Conservation (phyloP, 257 asterid genomes). For the Knoxia roxburghii region DNA sequence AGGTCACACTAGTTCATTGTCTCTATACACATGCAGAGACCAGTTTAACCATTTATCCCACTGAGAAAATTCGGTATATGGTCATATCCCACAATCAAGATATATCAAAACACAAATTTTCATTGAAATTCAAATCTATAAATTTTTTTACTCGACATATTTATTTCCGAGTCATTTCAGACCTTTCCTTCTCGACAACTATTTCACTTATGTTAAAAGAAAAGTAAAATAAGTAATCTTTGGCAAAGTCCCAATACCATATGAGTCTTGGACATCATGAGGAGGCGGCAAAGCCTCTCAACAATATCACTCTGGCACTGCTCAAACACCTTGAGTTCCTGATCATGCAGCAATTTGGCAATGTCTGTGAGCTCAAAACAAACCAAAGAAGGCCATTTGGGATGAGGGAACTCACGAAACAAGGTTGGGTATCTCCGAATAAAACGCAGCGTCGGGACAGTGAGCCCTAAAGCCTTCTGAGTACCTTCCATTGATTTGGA, state of each 20-base stretch:
- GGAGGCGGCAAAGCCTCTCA: conserved; percentile 63
- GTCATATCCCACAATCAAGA: too few species aligned
- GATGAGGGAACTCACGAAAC: conserved; percentile 87
- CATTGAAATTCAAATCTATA: too few species aligned
- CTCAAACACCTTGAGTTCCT: conserved; percentile 41
- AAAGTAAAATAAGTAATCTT: background rate
- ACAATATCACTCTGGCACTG: conserved; percentile 49
- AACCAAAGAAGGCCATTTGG: conserved; percentile 69
- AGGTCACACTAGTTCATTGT: too few species aligned
- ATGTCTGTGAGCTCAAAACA: conserved; percentile 65
- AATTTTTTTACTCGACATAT: too few species aligned
- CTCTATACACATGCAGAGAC: too few species aligned
- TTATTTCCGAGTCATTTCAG: too few species aligned
- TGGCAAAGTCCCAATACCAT: conserved; percentile 35
- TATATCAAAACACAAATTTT: too few species aligned
- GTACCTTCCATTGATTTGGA: conserved; percentile 57
- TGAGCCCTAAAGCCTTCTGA: conserved; percentile 71
- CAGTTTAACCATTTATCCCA: too few species aligned
- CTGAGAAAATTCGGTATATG: too few species aligned
- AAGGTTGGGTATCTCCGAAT: conserved; percentile 77
- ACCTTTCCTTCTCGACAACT: too few species aligned
- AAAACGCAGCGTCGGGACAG: conserved; percentile 80
- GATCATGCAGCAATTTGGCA: conserved; percentile 55
- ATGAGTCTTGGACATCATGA: conserved; percentile 66
- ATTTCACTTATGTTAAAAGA: too few species aligned